phyloP scores from a whole-genome alignment of 192 early-diverging fungal species.

The Phycomyces blakesleeanus region DNA sequence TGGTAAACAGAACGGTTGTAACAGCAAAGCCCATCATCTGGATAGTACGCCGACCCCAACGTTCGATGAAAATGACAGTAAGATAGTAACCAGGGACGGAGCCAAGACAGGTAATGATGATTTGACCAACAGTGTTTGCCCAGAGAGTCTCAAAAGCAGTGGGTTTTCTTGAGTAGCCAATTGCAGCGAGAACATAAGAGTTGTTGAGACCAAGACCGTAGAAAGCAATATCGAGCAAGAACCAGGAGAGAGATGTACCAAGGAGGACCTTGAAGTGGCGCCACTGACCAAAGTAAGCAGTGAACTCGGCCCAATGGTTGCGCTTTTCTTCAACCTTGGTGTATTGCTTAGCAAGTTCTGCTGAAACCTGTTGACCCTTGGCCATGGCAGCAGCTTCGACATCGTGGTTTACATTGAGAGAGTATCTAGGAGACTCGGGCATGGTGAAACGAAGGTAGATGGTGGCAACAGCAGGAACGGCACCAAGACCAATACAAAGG shows the following conservation, averaged over 20 bases:
- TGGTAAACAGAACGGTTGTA: slow-evolving; percentile 67
- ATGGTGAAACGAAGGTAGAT: slow-evolving; percentile 90
- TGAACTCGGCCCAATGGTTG: slow-evolving; percentile 52
- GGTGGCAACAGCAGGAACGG: slow-evolving; percentile 75
- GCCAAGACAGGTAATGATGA: slow-evolving; percentile 82
- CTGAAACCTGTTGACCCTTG: slow-evolving; percentile 32
- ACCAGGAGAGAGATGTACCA: slow-evolving; percentile 75
- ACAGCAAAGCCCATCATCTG: slow-evolving; percentile 81
- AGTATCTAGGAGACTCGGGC: slow-evolving; percentile 89
- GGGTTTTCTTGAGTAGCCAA: slow-evolving; percentile 56
- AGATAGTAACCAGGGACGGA: slow-evolving; percentile 90
- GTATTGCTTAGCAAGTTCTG: slow-evolving; percentile 23
- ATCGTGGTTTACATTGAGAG: slow-evolving; percentile 59
- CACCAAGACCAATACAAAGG: slow-evolving; percentile 78
- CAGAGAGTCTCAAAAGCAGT: slow-evolving; percentile 49
- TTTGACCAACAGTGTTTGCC: slow-evolving; percentile 75
- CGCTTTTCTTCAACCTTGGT: slow-evolving; percentile 55
- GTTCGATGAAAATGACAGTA: slow-evolving; percentile 77
- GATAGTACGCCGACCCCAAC: slow-evolving; percentile 83
- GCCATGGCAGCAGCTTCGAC: slow-evolving; percentile 41
- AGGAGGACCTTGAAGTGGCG: slow-evolving; percentile 77
- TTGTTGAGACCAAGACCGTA: slow-evolving; percentile 74
- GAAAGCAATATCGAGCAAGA: slow-evolving; percentile 76
- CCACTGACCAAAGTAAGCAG: slow-evolving; percentile 74
- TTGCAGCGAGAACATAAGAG: slow-evolving; percentile 66